These are phyloP conservation scores for Ceratobasidium papillatum DNA, from an alignment of 1,284 basidiomycete species.

Conservation along the genomic window DNA sequence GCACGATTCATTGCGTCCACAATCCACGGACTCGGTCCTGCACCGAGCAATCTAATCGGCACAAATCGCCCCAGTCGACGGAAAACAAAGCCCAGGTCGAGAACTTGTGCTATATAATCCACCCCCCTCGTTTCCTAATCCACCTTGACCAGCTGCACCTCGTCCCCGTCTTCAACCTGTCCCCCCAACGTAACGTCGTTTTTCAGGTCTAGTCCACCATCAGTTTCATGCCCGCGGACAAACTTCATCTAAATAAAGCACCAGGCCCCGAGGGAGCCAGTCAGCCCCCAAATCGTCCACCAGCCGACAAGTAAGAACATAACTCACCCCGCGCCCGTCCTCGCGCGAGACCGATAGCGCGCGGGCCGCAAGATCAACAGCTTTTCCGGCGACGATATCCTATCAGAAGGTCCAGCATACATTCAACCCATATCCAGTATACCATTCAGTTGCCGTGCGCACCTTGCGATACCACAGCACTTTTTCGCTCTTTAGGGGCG, in stretches of 20 bases:
- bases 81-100: not conserved
- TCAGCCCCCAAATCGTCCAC: not conserved
- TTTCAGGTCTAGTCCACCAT: conserved; percentile 25
- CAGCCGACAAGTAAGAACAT: conserved; percentile 4
- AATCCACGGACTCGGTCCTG: conserved; percentile 13
- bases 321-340: conserved; percentile 44
- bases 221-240: conserved; percentile 37
- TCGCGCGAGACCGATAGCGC: conserved; percentile 48
- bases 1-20: not conserved
- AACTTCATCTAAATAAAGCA: conserved; percentile 28
- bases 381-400: conserved; percentile 54
- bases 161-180: conserved; percentile 44
- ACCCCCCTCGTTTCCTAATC: conserved; percentile 5
- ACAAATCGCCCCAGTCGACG: not conserved
- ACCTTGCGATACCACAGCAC: conserved; percentile 77
- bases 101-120: conserved; percentile 11
- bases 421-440: conserved; percentile 1
- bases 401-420: conserved; percentile 43
- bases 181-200: conserved; percentile 38
- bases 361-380: conserved; percentile 53
- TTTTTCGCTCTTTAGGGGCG: conserved; percentile 52
- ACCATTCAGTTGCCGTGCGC: conserved; percentile 35
- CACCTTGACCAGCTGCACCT: conserved; percentile 35
- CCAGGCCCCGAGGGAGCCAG: conserved; percentile 13
- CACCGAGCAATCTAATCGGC: not conserved